Percentiles rank a stretch among this genome's conserved stretches.
These are phyloP conservation scores for Fusarium longipes DNA, from an alignment of 2,329 filamentous ascomycete genomes.

Conservation along the genomic window DNA sequence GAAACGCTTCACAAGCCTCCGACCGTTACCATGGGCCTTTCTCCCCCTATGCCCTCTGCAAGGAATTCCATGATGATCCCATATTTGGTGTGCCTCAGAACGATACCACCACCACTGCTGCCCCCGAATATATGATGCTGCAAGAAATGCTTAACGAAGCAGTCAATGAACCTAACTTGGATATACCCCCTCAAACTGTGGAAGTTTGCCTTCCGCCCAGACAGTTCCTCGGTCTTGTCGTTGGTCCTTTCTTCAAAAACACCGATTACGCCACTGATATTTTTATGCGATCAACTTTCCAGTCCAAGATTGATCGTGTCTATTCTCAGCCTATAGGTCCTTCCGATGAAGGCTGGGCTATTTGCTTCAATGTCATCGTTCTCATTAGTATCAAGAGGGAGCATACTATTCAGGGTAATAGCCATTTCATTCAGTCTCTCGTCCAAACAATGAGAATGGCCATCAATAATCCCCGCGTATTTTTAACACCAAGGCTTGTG, in stretches of 20 bases:
- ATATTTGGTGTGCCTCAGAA: constrained; percentile 17
- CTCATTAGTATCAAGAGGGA: constrained; percentile 43
- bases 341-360: constrained; percentile 43
- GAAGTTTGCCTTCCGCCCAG: constrained; percentile 40
- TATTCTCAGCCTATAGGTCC: constrained; percentile 38
- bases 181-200: constrained; percentile 33
- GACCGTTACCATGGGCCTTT: constrained; percentile 44
- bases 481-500: constrained; percentile 42
- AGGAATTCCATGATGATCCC: constrained; percentile 40
- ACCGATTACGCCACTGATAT: constrained; percentile 43
- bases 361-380: constrained; percentile 44
- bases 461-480: constrained; percentile 44
- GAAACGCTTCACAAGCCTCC: constrained; percentile 31
- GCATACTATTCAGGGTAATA: constrained; percentile 36
- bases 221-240: constrained; percentile 43
- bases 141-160: constrained; percentile 42
- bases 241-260: constrained; percentile 43
- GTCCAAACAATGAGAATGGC: constrained; percentile 44
- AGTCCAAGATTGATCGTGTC: constrained; percentile 40
- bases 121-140: constrained; percentile 23
- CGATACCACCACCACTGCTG: not conserved
- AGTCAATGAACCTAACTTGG: constrained; percentile 36
- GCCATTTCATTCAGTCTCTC: constrained; percentile 43
- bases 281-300: constrained; percentile 39
- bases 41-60: constrained; percentile 44